Base-by-base conservation (phyloP, 108 stramenopile species). In the Fistulifera pelliculosa region DNA sequence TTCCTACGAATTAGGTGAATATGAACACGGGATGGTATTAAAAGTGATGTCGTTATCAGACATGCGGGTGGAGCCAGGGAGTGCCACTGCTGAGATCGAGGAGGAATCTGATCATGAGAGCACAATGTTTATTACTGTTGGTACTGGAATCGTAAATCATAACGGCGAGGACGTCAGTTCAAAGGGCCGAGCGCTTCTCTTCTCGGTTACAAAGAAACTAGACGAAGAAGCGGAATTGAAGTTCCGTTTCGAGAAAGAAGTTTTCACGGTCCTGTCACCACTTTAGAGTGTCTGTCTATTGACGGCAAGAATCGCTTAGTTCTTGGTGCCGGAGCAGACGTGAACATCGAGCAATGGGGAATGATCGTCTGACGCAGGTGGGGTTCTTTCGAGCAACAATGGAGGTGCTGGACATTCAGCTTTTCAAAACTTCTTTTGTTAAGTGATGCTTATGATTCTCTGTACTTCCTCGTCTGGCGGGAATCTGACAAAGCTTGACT, bases 311-410 rank as follows among this genome's bases (percentile, higher is more conserved):
- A 63, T 42, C 73, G 90, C 12, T 56, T 92, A 19, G 70, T 92
- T 14, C 73, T 92, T 53, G 81, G 82, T 31, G 83, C 91, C 45
- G 87, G 91, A 49, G 80, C 91, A 5, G 87, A 93, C 61, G 69
- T 93, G 15, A 87, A 86, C 47, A 69, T 93, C n/a, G 91, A 93
- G 50, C 85, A 88, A 52, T 93, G 87, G 91, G 83, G 84, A 70
- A 58, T 27, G 77, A 62, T 24, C 87, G 83, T 47, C 69, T 93
- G 47, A 82, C 81, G 0, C 91, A 93, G 69, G 87, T 93, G 51
- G 91, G 91, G 15, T 93, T 93, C 55, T 93, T 84, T 54, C 81
- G 87, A 35, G 87, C 84, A 13, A 84, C 83, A 18, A 88, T 88
- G 91, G 85, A 88, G 40, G 65, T 93, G 41, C 70, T 74, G 49